Evolutionary conservation across 2,329 filamentous ascomycete species (phyloP).

Genomic region (Akanthomyces uredinophilus): DNA sequence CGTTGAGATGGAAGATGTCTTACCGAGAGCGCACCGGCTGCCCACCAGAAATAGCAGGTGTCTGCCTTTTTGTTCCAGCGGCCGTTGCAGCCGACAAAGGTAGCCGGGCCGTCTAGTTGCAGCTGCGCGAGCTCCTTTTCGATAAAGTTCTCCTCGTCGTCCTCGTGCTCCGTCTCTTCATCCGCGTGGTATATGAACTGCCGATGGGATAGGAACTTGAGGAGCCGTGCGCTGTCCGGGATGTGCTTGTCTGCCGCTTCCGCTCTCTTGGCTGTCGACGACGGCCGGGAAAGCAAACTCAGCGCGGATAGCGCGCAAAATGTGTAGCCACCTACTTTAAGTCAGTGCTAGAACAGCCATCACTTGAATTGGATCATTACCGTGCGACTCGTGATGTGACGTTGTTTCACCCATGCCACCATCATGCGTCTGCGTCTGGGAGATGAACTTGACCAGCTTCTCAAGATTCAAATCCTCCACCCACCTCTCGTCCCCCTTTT

Average conservation of each 20-base stretch:
- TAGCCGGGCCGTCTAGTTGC: slow-evolving; percentile 26
- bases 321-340: slow-evolving; percentile 70
- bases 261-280: slow-evolving; percentile 16
- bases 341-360: background rate
- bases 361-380: slow-evolving; percentile 34
- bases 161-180: slow-evolving; percentile 39
- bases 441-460: slow-evolving; percentile 64
- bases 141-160: slow-evolving; percentile 36
- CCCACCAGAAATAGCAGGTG: slow-evolving; percentile 97
- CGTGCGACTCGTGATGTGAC: slow-evolving; percentile 76
- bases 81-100: slow-evolving; percentile 77
- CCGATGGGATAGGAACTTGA: slow-evolving; percentile 57
- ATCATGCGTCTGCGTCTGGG: slow-evolving; percentile 71
- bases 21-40: slow-evolving; percentile 56
- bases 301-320: slow-evolving; percentile 82
- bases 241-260: slow-evolving; percentile 28
- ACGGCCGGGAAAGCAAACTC: slow-evolving; percentile 63
- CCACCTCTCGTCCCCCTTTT: slow-evolving; percentile 45
- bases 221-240: slow-evolving; percentile 26
- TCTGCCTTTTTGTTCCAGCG: slow-evolving; percentile 87
- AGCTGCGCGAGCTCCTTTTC: slow-evolving; percentile 32
- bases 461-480: slow-evolving; percentile 71
- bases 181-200: slow-evolving; percentile 57
- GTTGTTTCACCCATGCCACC: slow-evolving; percentile 71
- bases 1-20: slow-evolving; percentile 26